Evolutionary conservation across 257 asterid species (phyloP).

Genomic region (Rubia yunnanensis): DNA sequence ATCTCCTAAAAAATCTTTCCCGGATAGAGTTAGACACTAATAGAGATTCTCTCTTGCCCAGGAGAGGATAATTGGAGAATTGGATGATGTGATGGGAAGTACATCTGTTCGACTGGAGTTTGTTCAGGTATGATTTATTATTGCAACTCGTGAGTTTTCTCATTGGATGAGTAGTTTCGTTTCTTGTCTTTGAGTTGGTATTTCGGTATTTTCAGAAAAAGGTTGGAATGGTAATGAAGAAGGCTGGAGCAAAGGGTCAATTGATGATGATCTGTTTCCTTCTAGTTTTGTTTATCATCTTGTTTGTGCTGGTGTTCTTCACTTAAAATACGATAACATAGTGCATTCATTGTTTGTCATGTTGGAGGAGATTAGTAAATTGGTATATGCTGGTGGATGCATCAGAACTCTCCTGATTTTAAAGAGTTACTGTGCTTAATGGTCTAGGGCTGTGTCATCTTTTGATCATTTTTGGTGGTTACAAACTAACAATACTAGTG

Average conservation of each 20-base stretch:
- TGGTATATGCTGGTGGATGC: not conserved
- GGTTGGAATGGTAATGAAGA: slow-evolving; percentile 90
- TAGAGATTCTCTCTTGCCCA: slow-evolving; percentile 20
- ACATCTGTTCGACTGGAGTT: slow-evolving; percentile 95
- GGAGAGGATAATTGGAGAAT: slow-evolving; percentile 78
- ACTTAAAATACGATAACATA: slow-evolving; percentile 26
- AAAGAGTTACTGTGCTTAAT: too few species aligned
- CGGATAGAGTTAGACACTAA: not conserved
- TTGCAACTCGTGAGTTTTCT: not conserved
- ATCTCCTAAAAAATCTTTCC: not conserved
- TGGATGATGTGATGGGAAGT: slow-evolving; percentile 91
- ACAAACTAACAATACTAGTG: not conserved
- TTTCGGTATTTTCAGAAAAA: slow-evolving; percentile 55
- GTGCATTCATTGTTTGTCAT: not conserved
- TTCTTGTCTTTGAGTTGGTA: not conserved
- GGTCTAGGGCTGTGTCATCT: not conserved
- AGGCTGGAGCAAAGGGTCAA: slow-evolving; percentile 94
- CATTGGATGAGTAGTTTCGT: not conserved
- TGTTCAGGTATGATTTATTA: slow-evolving; percentile 59
- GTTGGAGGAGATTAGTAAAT: not conserved
- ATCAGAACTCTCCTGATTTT: not conserved
- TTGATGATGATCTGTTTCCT: slow-evolving; percentile 78
- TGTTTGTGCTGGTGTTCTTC: slow-evolving; percentile 81
- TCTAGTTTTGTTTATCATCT: slow-evolving; percentile 60
- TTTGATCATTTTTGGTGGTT: not conserved